phyloP scores from a whole-genome alignment of 202 grass and related monocot species.

The Thinopyrum obtusiflorum region DNA sequence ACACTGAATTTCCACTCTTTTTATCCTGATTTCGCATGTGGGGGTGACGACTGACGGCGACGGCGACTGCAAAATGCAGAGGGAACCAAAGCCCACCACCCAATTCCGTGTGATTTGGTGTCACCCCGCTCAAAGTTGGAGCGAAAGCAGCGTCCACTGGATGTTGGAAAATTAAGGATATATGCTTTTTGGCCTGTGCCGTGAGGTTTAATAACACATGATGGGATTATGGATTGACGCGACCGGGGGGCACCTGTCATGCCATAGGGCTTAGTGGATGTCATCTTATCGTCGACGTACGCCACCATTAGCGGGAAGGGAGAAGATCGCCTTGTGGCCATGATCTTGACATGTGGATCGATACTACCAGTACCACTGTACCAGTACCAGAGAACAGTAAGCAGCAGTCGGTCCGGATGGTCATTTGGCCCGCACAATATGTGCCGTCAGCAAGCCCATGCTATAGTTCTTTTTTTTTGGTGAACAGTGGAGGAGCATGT shows the following conservation, averaged over 20 bases:
- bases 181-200: conserved; percentile 21
- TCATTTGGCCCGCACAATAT: neutral
- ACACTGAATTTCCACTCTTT: conserved; percentile 28
- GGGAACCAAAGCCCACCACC: conserved; percentile 27
- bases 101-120: conserved; percentile 3
- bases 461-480: neutral
- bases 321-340: conserved; percentile 22
- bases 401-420: neutral
- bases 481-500: neutral
- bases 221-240: conserved; percentile 22
- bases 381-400: neutral
- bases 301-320: neutral
- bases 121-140: conserved; percentile 3
- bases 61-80: neutral
- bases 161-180: conserved; percentile 21
- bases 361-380: neutral
- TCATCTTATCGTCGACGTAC: conserved; percentile 20
- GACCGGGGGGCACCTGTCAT: conserved; percentile 28
- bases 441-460: neutral
- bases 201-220: conserved; percentile 28
- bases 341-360: conserved; percentile 22
- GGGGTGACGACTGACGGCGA: conserved; percentile 1
- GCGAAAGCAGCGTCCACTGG: conserved; percentile 26
- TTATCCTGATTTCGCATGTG: conserved; percentile 8
- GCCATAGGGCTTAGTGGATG: conserved; percentile 31